Evolutionary conservation across 78 protist species (phyloP).

Genomic region (Dictyostelium firmibasis): DNA sequence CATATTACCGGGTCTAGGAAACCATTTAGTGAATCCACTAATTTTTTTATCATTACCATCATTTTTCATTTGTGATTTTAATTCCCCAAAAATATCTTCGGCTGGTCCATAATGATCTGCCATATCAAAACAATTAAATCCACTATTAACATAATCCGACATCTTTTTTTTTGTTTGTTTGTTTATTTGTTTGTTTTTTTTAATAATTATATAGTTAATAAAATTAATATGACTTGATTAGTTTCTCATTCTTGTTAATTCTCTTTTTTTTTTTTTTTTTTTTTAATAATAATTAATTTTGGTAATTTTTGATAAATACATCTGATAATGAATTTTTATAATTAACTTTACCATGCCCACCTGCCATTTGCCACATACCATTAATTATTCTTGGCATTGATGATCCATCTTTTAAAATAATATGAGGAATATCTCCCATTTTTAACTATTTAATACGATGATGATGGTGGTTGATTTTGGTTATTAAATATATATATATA

Average conservation of each 20-base stretch:
- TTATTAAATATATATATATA: no score
- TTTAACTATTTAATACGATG: neutral
- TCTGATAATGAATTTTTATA: conserved; percentile 50
- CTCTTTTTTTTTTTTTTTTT: neutral
- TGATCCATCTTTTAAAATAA: conserved; percentile 17
- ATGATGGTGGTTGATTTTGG: no score
- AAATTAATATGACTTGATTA: no score
- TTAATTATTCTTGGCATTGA: conserved; percentile 35
- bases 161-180: neutral
- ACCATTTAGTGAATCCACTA: conserved; percentile 66
- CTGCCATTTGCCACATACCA: conserved; percentile 67
- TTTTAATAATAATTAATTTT: no score
- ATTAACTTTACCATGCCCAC: conserved; percentile 76
- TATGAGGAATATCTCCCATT: neutral
- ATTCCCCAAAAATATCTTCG: conserved; percentile 68
- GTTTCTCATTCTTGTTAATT: neutral
- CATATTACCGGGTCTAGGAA: conserved; percentile 55
- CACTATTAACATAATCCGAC: conserved; percentile 28
- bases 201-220: no score
- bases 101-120: conserved; percentile 75
- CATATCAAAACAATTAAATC: conserved; percentile 52
- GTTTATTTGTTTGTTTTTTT: neutral
- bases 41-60: neutral
- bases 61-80: neutral
- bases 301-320: conserved; percentile 18